Evolutionary conservation across 345 rosid genomes (phyloP).

Genomic region (Eucalyptus decipiens): DNA sequence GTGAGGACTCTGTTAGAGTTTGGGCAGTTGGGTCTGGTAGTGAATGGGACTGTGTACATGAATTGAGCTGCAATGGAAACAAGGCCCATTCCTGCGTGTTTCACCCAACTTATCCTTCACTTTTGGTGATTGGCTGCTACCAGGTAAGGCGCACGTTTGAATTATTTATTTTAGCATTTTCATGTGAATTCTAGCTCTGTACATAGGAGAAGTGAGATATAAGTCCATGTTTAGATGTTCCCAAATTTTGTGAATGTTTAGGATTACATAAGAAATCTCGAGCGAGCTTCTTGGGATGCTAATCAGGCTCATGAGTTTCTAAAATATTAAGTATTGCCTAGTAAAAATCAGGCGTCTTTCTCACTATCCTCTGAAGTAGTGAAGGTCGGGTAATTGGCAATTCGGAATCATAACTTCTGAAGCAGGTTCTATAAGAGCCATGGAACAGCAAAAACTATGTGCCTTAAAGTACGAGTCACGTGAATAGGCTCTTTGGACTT

Average conservation of each 20-base stretch:
- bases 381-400: neutral
- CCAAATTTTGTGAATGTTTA: neutral
- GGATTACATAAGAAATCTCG: neutral
- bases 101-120: conserved; percentile 61
- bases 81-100: conserved; percentile 85
- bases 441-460: neutral
- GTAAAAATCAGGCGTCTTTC: neutral
- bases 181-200: neutral
- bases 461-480: neutral
- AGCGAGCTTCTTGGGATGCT: neutral
- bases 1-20: conserved; percentile 88
- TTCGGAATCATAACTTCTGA: neutral
- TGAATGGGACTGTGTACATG: conserved; percentile 85
- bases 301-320: neutral
- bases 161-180: neutral
- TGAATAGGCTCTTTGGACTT: neutral
- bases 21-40: conserved; percentile 84
- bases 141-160: conserved; percentile 34
- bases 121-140: conserved; percentile 89
- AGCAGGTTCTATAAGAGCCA: neutral
- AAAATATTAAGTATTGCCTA: neutral
- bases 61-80: conserved; percentile 83
- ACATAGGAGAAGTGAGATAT: neutral
- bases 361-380: neutral
- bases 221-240: neutral